A percentile compares a stretch with the other conserved stretches of the same genome.
These are phyloP conservation scores for Diospyros kaki DNA, from an alignment of 148 eudicot genomes.

Conservation along the genomic window DNA sequence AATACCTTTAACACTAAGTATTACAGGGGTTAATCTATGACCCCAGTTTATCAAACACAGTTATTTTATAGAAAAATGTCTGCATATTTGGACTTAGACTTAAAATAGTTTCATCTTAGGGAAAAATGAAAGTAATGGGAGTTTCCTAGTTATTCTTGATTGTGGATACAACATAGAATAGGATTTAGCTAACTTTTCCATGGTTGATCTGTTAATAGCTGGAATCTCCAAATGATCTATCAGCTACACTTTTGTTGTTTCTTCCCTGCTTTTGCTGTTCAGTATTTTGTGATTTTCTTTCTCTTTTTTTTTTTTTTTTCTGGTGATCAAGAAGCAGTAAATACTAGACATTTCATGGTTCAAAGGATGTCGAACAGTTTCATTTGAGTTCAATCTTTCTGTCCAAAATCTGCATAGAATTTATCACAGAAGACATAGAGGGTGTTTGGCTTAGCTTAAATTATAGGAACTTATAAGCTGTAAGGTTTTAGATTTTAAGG, in stretches of 20 bases:
- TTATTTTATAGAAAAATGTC: not conserved
- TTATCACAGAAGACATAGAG: too few species aligned
- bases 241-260: not conserved
- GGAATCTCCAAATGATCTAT: not conserved
- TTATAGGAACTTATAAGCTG: too few species aligned
- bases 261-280: not conserved
- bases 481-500: too few species aligned
- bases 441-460: too few species aligned
- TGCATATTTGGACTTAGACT: not conserved
- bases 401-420: not conserved
- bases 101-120: not conserved
- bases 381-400: not conserved
- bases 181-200: not conserved
- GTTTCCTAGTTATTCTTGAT: not conserved
- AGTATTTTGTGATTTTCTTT: not conserved
- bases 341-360: not conserved
- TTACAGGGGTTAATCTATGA: too few species aligned
- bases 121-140: not conserved
- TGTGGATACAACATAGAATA: not conserved
- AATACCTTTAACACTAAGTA: too few species aligned
- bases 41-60: not conserved
- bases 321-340: not conserved
- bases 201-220: not conserved
- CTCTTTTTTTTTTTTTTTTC: not conserved
- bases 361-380: not conserved